These are phyloP conservation scores for Salix purpurea DNA, from an alignment of 345 rosid species.

Conservation along the genomic window DNA sequence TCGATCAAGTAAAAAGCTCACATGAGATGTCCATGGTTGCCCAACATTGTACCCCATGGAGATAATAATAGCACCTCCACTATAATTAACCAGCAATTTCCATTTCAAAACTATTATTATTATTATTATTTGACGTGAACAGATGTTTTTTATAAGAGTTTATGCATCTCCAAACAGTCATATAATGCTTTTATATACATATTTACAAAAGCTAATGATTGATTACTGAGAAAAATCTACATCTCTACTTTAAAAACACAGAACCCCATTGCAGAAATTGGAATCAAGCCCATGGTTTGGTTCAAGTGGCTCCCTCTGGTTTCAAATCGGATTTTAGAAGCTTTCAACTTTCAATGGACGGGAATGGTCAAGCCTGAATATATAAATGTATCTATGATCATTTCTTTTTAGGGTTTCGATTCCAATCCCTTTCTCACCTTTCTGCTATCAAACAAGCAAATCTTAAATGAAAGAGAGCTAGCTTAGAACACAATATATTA, in stretches of 20 bases:
- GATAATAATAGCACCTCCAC: conserved; percentile 21
- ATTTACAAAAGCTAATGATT: too few relatives aligned
- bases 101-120: background rate
- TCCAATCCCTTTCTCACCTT: conserved; percentile 27
- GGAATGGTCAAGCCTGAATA: conserved; percentile 27
- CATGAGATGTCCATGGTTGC: conserved; percentile 21
- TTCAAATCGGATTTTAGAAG: conserved; percentile 2
- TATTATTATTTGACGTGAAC: too few relatives aligned
- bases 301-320: background rate
- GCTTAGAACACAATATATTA: background rate
- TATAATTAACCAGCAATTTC: conserved; percentile 23
- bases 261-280: background rate
- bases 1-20: conserved; percentile 13
- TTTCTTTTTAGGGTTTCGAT: conserved; percentile 24
- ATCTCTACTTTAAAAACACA: background rate
- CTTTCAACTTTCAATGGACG: conserved; percentile 12
- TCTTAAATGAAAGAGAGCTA: background rate
- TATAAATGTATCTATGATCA: background rate
- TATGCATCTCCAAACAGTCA: too few relatives aligned
- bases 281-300: background rate
- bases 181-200: too few relatives aligned
- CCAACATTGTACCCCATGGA: conserved; percentile 11
- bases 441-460: background rate
- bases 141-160: too few relatives aligned
- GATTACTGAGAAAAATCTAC: too few relatives aligned